Percentiles rank a stretch among this genome's conserved stretches.
These are phyloP conservation scores for Rhizopogon roseolus DNA, from an alignment of 768 basidiomycete genomes.

Conservation along the genomic window DNA sequence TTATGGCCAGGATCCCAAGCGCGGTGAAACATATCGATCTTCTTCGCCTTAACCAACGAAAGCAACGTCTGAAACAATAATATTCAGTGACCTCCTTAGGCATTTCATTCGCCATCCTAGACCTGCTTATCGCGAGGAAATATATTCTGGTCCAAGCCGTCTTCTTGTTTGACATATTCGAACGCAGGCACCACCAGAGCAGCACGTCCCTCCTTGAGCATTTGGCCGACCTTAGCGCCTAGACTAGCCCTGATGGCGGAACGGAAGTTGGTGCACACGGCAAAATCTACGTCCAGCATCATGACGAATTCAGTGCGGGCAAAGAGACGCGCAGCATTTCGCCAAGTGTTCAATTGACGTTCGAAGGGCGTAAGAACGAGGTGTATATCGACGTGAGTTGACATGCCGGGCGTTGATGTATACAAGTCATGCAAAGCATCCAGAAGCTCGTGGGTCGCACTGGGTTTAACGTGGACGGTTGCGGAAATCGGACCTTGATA, in stretches of 20 bases:
- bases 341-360: conserved; percentile 87
- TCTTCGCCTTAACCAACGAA: conserved; percentile 47
- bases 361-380: conserved; percentile 78
- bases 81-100: neutral
- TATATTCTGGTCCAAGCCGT: conserved; percentile 49
- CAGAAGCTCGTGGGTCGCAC: conserved; percentile 43
- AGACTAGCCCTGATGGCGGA: conserved; percentile 43
- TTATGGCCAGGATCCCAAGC: conserved; percentile 78
- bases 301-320: conserved; percentile 81
- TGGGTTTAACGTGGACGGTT: conserved; percentile 62
- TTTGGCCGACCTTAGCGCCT: conserved; percentile 24
- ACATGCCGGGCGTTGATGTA: conserved; percentile 59
- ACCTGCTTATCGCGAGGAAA: conserved; percentile 75
- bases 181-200: conserved; percentile 86
- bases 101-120: conserved; percentile 8
- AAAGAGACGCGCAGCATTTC: conserved; percentile 81
- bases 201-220: conserved; percentile 53
- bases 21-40: conserved; percentile 73
- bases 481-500: conserved; percentile 86
- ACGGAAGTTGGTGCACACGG: conserved; percentile 77
- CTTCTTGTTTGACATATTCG: conserved; percentile 64
- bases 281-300: conserved; percentile 92
- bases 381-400: conserved; percentile 75
- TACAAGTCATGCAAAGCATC: conserved; percentile 64
- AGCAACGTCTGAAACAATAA: conserved; percentile 42